Percentiles rank a stretch among this genome's conserved stretches.
These are phyloP conservation scores for Platanus orientalis DNA, from an alignment of 164 flowering plant genomes.

Conservation along the genomic window DNA sequence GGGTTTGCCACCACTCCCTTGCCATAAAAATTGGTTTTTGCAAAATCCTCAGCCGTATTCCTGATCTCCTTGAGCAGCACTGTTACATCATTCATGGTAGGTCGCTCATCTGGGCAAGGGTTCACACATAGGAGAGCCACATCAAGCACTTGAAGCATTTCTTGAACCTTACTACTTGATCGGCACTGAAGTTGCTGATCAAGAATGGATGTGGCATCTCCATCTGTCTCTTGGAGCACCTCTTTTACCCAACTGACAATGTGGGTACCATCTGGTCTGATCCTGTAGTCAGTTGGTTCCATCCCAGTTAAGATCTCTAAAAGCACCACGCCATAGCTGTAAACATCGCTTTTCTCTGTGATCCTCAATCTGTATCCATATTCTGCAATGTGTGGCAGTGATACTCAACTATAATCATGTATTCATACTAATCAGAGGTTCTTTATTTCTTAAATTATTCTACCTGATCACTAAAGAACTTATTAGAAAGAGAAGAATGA, in stretches of 20 bases:
- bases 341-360: conserved; percentile 63
- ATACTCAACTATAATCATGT: not conserved
- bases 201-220: conserved; percentile 31
- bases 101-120: conserved; percentile 47
- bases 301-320: conserved; percentile 57
- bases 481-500: not conserved
- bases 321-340: conserved; percentile 63
- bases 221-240: conserved; percentile 26
- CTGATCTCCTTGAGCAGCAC: conserved; percentile 50
- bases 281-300: conserved; percentile 39
- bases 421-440: not conserved
- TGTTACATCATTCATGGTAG: conserved; percentile 58
- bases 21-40: conserved; percentile 20
- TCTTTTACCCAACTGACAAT: conserved; percentile 42
- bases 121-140: conserved; percentile 57
- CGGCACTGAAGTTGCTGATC: conserved; percentile 34
- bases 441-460: not conserved
- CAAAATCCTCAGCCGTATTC: conserved; percentile 35
- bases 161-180: conserved; percentile 42
- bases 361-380: conserved; percentile 57
- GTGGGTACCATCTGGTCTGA: conserved; percentile 48
- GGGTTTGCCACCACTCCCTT: conserved; percentile 18
- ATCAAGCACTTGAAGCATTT: conserved; percentile 61
- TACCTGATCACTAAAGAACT: not conserved
- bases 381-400: conserved; percentile 46